Percentiles rank a stretch among this genome's conserved stretches.
Evolutionary conservation across 2,329 filamentous ascomycete species (phyloP).

Genomic region (Verticillium nubilum): DNA sequence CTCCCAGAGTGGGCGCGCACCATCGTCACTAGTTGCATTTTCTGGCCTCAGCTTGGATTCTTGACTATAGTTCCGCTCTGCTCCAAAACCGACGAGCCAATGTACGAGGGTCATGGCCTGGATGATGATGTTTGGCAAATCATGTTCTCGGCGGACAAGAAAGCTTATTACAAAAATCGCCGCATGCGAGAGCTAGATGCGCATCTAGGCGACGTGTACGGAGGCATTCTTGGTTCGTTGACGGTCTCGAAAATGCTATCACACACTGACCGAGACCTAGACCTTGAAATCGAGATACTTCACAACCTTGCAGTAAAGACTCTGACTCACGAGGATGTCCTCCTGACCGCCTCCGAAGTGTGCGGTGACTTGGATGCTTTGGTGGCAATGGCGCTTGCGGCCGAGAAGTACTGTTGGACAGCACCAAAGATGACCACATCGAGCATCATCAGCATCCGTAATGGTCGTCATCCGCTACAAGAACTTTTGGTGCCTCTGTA

Average conservation of each 20-base stretch:
- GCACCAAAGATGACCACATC: slow-evolving; percentile 63
- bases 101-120: slow-evolving; percentile 57
- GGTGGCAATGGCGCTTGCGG: slow-evolving; percentile 73
- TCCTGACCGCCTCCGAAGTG: slow-evolving; percentile 67
- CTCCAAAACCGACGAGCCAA: slow-evolving; percentile 22
- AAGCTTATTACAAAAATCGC: slow-evolving; percentile 80
- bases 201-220: slow-evolving; percentile 78
- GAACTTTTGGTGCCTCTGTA: slow-evolving; percentile 77
- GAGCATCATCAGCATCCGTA: slow-evolving; percentile 68
- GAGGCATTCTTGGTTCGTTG: slow-evolving; percentile 68
- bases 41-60: slow-evolving; percentile 89
- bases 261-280: slow-evolving; percentile 31
- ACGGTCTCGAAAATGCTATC: neutral
- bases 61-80: slow-evolving; percentile 69
- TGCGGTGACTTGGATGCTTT: slow-evolving; percentile 86
- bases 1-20: slow-evolving; percentile 54
- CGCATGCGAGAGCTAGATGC: slow-evolving; percentile 77
- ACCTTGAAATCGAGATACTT: slow-evolving; percentile 84
- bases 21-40: slow-evolving; percentile 70
- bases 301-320: slow-evolving; percentile 69
- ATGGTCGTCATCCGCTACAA: slow-evolving; percentile 82
- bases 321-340: slow-evolving; percentile 59
- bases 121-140: slow-evolving; percentile 65
- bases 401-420: slow-evolving; percentile 65
- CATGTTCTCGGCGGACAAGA: slow-evolving; percentile 66